Base-by-base conservation (phyloP, 2,329 filamentous ascomycete species). In the Colletotrichum melonis region DNA sequence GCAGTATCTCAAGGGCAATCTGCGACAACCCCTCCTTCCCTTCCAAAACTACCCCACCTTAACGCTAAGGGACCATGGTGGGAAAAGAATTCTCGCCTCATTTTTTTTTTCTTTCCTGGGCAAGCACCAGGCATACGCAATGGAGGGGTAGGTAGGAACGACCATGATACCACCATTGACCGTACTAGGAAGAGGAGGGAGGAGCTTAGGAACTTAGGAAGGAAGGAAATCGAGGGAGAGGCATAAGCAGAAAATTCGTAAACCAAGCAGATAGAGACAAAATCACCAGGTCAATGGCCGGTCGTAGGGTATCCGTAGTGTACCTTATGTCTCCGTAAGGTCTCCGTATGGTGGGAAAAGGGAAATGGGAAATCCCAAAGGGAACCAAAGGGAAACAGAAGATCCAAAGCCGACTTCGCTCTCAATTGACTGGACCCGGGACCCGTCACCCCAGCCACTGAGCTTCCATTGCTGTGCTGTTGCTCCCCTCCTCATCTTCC, bases 1-100 rank as follows among this genome's bases (percentile, higher is more conserved):
- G 46, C 60, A 28, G 56, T 70, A 70, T 46, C 59, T n/a, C 60
- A 62, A 70, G 62, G 56, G 67, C 62, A 70, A 70, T 60, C 62
- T 73, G 70, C 67, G 70, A 73, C 67, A 70, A 70, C 70, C 70
- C 70, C 70, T 73, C 70, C 70, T 72, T 72, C 59, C 58, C 38
- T 63, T n/a, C 26, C 32, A 56, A 70, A 62, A 52, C 16, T 49
- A 72, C 65, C 69, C 69, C 69, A 72, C 69, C 69, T 69, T 22
- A 35, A 24, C 54, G 69, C 59, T 63, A 63, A 38, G 56, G 28
- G n/a, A 19, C 28, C 22, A 26, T 28, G 32, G 63, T 16, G 32
- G 30, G 16, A 32, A 22, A 46, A 52, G n/a, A 54, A 55, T 73
- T 73, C 60, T 73, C 70, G 58, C 67, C 70, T 70, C 60, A 59